Conservation (phyloP, 2,329 filamentous ascomycete genomes). For the Xylariaceae sp. region DNA sequence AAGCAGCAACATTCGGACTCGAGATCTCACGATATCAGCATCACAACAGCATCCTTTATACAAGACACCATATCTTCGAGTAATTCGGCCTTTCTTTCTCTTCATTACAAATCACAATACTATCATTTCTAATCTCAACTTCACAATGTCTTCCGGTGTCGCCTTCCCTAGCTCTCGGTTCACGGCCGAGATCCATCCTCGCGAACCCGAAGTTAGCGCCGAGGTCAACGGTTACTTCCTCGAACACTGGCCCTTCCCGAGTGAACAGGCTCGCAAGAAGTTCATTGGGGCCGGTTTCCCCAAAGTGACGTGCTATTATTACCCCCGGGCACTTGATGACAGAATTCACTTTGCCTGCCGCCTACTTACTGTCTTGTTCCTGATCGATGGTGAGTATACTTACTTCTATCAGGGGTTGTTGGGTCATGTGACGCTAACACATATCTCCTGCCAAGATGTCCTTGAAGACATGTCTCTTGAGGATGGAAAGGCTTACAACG, state of each 20-base stretch:
- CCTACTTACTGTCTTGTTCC: conserved; percentile 38
- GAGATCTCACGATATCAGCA: no score
- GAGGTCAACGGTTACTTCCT: conserved; percentile 26
- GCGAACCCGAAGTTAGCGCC: conserved; percentile 23
- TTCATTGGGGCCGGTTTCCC: conserved; percentile 35
- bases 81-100: no score
- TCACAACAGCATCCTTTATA: no score
- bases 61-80: no score
- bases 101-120: no score
- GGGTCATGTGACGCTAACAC: conserved; percentile 18
- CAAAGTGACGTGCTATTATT: conserved; percentile 36
- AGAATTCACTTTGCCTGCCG: conserved; percentile 36
- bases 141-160: no score
- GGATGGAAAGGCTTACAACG: neutral
- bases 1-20: no score
- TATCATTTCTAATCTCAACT: no score
- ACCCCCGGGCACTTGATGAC: conserved; percentile 35
- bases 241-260: conserved; percentile 10
- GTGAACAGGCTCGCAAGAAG: conserved; percentile 28
- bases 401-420: conserved; percentile 19
- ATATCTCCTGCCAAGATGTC: conserved; percentile 3
- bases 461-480: conserved; percentile 5
- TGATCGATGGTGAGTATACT: conserved; percentile 35
- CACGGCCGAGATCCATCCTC: conserved; percentile 24
- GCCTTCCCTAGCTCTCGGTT: conserved; percentile 7